Conservation (phyloP, 2,329 filamentous ascomycete species). For the Aspergillus clavatus region DNA sequence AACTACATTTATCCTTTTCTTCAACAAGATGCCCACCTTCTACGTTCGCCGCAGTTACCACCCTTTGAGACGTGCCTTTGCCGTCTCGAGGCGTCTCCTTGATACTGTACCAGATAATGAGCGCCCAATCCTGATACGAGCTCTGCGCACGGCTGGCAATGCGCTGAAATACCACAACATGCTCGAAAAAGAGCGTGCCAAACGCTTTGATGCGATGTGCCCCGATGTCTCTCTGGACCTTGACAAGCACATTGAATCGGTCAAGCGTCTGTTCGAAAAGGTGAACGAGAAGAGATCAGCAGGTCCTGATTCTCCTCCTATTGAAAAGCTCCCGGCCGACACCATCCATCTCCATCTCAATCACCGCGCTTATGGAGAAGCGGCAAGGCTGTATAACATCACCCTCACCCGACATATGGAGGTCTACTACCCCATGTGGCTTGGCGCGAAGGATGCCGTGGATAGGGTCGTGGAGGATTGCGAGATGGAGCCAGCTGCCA, state of each 20-base stretch:
- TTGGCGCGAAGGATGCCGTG: slow-evolving; percentile 9
- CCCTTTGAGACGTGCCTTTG: too few species aligned
- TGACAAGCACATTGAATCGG: too few species aligned
- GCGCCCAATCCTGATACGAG: neutral
- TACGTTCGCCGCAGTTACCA: too few species aligned
- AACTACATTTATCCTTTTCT: too few species aligned
- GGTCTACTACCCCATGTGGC: slow-evolving; percentile 13
- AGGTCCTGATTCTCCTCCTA: too few species aligned
- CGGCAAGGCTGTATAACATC: slow-evolving; percentile 2
- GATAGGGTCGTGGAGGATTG: slow-evolving; percentile 7
- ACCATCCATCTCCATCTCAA: slow-evolving; percentile 9
- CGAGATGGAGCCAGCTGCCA: slow-evolving; percentile 8
- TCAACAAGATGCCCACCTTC: too few species aligned
- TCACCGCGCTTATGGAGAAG: slow-evolving; percentile 17
- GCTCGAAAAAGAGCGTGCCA: slow-evolving; percentile 8
- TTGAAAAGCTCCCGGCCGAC: too few species aligned
- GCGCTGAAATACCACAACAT: neutral
- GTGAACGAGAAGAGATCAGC: too few species aligned
- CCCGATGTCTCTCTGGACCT: neutral
- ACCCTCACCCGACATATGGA: slow-evolving; percentile 9
- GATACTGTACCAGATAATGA: too few species aligned
- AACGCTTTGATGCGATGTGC: slow-evolving; percentile 26
- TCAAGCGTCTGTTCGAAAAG: too few species aligned
- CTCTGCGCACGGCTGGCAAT: neutral
- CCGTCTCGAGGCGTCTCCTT: too few species aligned